phyloP scores from a whole-genome alignment of 805 yeast species.

The Yarrowia sp. region DNA sequence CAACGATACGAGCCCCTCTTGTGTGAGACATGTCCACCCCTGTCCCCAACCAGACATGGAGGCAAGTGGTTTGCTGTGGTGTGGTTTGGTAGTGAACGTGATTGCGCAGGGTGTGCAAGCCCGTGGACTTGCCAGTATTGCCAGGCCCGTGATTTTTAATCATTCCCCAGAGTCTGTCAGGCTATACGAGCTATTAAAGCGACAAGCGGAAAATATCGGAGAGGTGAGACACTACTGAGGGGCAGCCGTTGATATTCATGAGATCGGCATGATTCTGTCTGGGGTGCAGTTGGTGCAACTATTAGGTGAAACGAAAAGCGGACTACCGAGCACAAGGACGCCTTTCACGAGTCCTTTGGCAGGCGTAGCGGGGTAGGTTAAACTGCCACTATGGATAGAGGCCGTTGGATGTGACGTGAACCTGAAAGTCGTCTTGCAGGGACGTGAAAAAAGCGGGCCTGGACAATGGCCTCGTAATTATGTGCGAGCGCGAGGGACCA shows the following conservation, averaged over 20 bases:
- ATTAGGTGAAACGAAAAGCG: too few relatives aligned
- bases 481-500: too few relatives aligned
- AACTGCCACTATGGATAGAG: not conserved
- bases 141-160: too few relatives aligned
- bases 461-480: too few relatives aligned
- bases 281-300: not conserved
- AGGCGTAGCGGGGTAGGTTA: not conserved
- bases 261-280: slow-evolving; percentile 1
- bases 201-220: not conserved
- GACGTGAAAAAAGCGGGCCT: too few relatives aligned
- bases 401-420: too few relatives aligned
- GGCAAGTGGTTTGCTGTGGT: too few relatives aligned
- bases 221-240: not conserved
- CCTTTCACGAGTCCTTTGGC: too few relatives aligned
- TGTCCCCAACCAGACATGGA: slow-evolving; percentile 3
- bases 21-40: not conserved
- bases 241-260: slow-evolving; percentile 1
- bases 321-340: too few relatives aligned
- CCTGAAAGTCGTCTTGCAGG: too few relatives aligned
- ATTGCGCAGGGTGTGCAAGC: not conserved
- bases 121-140: too few relatives aligned
- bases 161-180: too few relatives aligned
- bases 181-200: not conserved
- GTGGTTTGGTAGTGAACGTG: not conserved
- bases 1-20: slow-evolving; percentile 11